Conservation (phyloP, 2,329 filamentous ascomycete species). For the Colletotrichum liriopes region DNA sequence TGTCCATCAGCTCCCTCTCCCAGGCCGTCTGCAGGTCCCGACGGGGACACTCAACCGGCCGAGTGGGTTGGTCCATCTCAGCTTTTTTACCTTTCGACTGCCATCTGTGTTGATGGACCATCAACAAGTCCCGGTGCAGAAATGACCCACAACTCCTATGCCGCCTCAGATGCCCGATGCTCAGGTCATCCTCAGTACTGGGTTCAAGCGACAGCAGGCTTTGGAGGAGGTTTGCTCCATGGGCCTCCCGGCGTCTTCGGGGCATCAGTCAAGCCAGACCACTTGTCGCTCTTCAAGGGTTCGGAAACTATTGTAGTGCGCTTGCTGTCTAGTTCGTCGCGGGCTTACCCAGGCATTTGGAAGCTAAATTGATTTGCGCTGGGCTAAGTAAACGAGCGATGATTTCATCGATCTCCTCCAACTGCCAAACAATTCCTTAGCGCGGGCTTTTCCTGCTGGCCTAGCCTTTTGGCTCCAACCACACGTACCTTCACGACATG, state of each 20-base stretch:
- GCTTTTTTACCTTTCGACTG: background rate
- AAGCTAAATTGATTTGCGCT: constrained; percentile 13
- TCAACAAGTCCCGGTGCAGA: background rate
- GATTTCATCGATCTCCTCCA: constrained; percentile 36
- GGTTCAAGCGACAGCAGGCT: background rate
- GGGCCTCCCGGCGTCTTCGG: background rate
- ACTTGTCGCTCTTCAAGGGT: background rate
- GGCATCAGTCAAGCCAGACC: background rate
- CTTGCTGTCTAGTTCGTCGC: constrained; percentile 11
- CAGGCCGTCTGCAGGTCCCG: constrained; percentile 7
- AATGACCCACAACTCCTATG: background rate
- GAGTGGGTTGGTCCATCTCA: constrained; percentile 11
- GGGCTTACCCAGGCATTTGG: constrained; percentile 5
- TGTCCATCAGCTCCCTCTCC: constrained; percentile 8
- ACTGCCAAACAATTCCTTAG: constrained; percentile 7
- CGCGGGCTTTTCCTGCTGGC: constrained; percentile 4
- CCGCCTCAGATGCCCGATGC: background rate
- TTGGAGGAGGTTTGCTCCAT: background rate
- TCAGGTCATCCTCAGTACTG: background rate
- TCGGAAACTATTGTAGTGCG: constrained; percentile 4
- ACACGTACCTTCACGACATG: background rate
- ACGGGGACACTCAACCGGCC: background rate
- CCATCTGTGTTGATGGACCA: background rate
- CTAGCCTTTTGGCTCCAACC: background rate
- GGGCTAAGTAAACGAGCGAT: constrained; percentile 24